phyloP scores from a whole-genome alignment of 768 basidiomycete genomes.

The Macrolepiota fuliginosa region DNA sequence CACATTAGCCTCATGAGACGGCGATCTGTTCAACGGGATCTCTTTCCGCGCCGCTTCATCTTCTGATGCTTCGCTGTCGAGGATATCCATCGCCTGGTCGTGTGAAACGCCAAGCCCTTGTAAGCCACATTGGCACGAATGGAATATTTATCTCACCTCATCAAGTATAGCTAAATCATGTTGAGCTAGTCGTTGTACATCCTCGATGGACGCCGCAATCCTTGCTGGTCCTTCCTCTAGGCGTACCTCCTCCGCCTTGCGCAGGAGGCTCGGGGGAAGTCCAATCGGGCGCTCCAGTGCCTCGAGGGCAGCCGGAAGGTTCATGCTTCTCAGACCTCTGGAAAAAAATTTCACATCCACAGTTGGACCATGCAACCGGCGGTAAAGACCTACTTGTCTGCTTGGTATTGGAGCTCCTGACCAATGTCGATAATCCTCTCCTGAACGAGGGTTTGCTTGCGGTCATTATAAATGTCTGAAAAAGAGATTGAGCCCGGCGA shows the following conservation, averaged over 20 bases:
- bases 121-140: background rate
- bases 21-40: slow-evolving; percentile 44
- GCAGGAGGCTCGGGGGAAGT: slow-evolving; percentile 83
- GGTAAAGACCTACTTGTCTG: slow-evolving; percentile 50
- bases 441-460: slow-evolving; percentile 67
- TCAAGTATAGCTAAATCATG: slow-evolving; percentile 64
- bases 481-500: background rate
- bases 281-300: slow-evolving; percentile 85
- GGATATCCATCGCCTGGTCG: slow-evolving; percentile 76
- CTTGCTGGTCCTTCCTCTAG: slow-evolving; percentile 71
- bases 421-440: slow-evolving; percentile 63
- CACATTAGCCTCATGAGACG: slow-evolving; percentile 78
- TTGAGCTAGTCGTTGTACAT: slow-evolving; percentile 64
- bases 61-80: slow-evolving; percentile 89
- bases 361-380: background rate
- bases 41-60: slow-evolving; percentile 69
- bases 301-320: slow-evolving; percentile 84
- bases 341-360: slow-evolving; percentile 3
- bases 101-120: background rate
- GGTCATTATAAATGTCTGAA: slow-evolving; percentile 82
- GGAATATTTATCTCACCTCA: slow-evolving; percentile 51
- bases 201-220: slow-evolving; percentile 70
- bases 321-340: slow-evolving; percentile 67
- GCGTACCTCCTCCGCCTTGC: slow-evolving; percentile 83
- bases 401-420: slow-evolving; percentile 58